Percentiles rank a stretch among this genome's conserved stretches.
Evolutionary conservation across 768 basidiomycete species (phyloP).

Genomic region (Tricholoma saponaceum): DNA sequence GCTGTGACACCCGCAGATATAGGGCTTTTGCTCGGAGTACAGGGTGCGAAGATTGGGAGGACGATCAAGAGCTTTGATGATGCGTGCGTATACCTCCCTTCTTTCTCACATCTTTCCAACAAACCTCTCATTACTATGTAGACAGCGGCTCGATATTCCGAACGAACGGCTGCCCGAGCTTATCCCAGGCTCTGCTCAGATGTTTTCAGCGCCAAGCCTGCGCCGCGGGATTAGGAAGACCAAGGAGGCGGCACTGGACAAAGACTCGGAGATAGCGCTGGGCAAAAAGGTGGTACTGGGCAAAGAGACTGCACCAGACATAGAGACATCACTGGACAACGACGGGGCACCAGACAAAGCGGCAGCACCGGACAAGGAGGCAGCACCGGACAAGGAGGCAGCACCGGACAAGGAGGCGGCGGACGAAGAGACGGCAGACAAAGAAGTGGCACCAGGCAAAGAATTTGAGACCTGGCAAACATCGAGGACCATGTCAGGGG

Average conservation of each 20-base stretch:
- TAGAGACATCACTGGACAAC: too few species aligned
- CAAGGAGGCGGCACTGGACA: too few species aligned
- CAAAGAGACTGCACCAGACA: too few species aligned
- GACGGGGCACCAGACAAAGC: too few species aligned
- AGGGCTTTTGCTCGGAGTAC: slow-evolving; percentile 43
- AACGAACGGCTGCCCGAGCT: slow-evolving; percentile 75
- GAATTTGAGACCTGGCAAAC: too few species aligned
- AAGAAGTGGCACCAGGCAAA: too few species aligned
- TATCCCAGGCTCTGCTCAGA: slow-evolving; percentile 31
- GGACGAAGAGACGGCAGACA: too few species aligned
- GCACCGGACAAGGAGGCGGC: too few species aligned
- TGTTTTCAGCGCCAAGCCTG: slow-evolving; percentile 64
- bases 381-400: too few species aligned
- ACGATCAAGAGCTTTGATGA: slow-evolving; percentile 73
- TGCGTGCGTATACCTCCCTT: slow-evolving; percentile 46
- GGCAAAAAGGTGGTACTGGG: too few species aligned
- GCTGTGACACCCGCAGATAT: slow-evolving; percentile 23
- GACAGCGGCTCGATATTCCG: slow-evolving; percentile 65
- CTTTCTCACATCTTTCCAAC: background rate
- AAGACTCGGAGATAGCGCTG: slow-evolving; percentile 56
- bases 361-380: too few species aligned
- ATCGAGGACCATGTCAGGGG: too few species aligned
- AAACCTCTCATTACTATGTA: slow-evolving; percentile 20
- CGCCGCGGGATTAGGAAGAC: slow-evolving; percentile 40
- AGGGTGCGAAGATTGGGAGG: slow-evolving; percentile 52